These are phyloP conservation scores for Colletotrichum chrysophilum DNA, from an alignment of 2,329 filamentous ascomycete species.

Conservation along the genomic window DNA sequence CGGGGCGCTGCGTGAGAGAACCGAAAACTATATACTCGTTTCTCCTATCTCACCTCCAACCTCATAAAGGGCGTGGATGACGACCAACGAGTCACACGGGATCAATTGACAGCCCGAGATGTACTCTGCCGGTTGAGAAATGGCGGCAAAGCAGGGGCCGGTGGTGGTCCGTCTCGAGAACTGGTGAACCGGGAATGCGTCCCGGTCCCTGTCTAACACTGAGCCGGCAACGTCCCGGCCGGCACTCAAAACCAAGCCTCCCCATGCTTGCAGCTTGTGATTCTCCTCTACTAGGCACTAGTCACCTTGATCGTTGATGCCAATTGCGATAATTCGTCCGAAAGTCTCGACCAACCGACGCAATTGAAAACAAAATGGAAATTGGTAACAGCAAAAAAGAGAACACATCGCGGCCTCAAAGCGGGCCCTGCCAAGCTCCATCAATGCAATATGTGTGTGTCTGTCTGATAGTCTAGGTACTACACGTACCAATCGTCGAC, in stretches of 20 bases:
- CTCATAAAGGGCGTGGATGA: neutral
- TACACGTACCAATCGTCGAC: neutral
- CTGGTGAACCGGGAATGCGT: constrained; percentile 6
- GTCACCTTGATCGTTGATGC: neutral
- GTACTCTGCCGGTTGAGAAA: neutral
- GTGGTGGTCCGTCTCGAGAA: neutral
- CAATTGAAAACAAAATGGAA: neutral
- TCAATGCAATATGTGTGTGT: neutral
- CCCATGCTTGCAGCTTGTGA: neutral
- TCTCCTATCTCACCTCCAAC: neutral
- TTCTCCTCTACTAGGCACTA: neutral
- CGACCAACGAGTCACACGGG: neutral
- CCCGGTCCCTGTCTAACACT: neutral
- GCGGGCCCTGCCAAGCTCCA: neutral
- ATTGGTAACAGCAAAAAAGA: neutral
- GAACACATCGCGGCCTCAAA: neutral
- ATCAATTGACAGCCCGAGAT: neutral
- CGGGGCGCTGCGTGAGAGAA: neutral
- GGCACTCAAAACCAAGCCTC: neutral
- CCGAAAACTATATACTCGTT: neutral
- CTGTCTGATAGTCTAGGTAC: neutral
- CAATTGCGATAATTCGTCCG: neutral
- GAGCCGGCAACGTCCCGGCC: constrained; percentile 16
- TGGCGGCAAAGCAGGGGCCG: neutral
- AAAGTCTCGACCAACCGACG: neutral